A percentile compares a stretch with the other conserved stretches of the same genome.
phyloP scores from a whole-genome alignment of 495 filamentous ascomycete genomes.

The Aspergillus nidulans region DNA sequence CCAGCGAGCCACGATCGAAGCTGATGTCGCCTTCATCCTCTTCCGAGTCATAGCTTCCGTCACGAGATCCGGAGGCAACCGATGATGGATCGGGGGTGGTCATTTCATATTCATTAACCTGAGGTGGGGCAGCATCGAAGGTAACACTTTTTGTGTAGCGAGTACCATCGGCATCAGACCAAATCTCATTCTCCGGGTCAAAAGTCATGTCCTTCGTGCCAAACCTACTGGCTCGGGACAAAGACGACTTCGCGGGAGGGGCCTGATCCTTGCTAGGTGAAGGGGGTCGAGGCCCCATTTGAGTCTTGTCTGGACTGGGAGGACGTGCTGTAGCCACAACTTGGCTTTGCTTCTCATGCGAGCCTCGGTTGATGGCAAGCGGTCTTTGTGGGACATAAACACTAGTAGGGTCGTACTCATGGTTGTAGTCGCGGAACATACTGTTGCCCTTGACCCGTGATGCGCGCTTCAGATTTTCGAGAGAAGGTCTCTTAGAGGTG shows the following conservation, averaged over 20 bases:
- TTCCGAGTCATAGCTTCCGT: constrained; percentile 88
- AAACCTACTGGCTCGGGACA: constrained; percentile 66
- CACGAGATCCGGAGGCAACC: constrained; percentile 77
- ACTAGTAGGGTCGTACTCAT: constrained; percentile 84
- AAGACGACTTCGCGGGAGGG: constrained; percentile 82
- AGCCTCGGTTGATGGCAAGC: constrained; percentile 53
- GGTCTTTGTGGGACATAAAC: constrained; percentile 72
- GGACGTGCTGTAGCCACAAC: constrained; percentile 2
- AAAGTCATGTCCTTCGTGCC: constrained; percentile 57
- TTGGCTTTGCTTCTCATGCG: constrained; percentile 47
- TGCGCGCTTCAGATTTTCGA: constrained; percentile 87
- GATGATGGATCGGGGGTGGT: constrained; percentile 91
- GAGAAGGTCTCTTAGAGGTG: constrained; percentile 73
- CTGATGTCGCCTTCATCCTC: constrained; percentile 67
- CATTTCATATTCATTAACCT: constrained; percentile 97
- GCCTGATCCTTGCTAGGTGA: constrained; percentile 70
- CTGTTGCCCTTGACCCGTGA: constrained; percentile 96
- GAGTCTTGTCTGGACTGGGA: constrained; percentile 15
- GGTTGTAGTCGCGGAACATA: constrained; percentile 84
- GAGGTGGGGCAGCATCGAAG: constrained; percentile 88
- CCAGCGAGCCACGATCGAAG: constrained; percentile 63
- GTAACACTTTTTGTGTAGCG: constrained; percentile 93
- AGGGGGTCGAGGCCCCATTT: constrained; percentile 40
- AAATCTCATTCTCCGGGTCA: constrained; percentile 65
- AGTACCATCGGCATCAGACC: constrained; percentile 64